Base-by-base conservation (phyloP, 352 stramenopile genomes). In the Saprolegnia parasitica region DNA sequence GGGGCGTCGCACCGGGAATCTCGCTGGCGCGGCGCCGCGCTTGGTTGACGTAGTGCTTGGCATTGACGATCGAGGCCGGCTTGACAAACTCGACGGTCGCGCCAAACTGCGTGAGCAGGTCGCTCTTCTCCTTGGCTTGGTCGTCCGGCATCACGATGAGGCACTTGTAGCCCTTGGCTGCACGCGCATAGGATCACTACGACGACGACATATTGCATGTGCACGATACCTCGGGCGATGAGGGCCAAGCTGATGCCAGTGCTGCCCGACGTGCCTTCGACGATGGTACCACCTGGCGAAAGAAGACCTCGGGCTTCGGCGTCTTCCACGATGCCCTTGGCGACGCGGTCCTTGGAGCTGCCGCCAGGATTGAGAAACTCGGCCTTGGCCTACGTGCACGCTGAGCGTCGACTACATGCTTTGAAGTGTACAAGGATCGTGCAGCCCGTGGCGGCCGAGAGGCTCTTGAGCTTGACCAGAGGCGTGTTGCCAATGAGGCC, bases 91-190 rank as follows among this genome's bases (percentile, higher is more conserved):
- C 78, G 5, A 97, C 86, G 15, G 96, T 80, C 15, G 95, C 92
- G 42, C 87, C 91, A 65, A 96, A 91, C 60, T 90, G 78, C 56
- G 87, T 68, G 49, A 97, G 72, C 4, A 95, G 72, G 49, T 89
- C 73, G 42, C 78, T 83, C 66, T 97, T 98, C 77, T 99, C 95
- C 54, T 89, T 90, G 1, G 95, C 93, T 77, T 98, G 92, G 74
- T 99, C 97, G 73, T 99, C 96, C 11, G 97, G 97, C 89, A 99
- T 96, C 21, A 99, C 94, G 47, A 99, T 98, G 16, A 98, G 76
- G 62, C 93, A 97, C 24, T 84, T 84, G 77, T 99, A 98, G 42
- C 95, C 93, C 50, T 91, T 84, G n/a, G 96, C 83, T 93, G 55
- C 20, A 56, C 74, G 42, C 29, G 37, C 21, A 52, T 18, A n/a